Conservation (phyloP, 1,284 basidiomycete genomes). For the Agaricales sp. region DNA sequence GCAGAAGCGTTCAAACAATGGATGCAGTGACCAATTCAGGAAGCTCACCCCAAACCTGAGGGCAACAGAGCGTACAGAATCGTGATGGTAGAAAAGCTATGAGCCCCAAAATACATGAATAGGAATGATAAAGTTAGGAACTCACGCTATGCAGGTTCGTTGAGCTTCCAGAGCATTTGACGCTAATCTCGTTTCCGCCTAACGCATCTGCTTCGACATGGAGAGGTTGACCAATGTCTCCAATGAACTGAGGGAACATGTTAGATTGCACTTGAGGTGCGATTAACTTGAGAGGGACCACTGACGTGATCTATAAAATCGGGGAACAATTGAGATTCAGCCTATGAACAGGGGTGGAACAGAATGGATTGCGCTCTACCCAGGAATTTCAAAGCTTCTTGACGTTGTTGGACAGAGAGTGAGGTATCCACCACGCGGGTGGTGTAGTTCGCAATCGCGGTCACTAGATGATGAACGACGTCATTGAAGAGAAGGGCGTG, state of each 20-base stretch:
- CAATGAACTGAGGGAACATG: constrained; percentile 29
- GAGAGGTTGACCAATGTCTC: constrained; percentile 41
- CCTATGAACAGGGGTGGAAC: not conserved
- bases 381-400: constrained; percentile 43
- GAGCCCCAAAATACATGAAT: too few species aligned
- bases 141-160: constrained; percentile 43
- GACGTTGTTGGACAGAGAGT: constrained; percentile 28
- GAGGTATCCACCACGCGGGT: constrained; percentile 32
- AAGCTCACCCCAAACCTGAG: constrained; percentile 10
- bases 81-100: too few species aligned
- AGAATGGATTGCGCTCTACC: constrained; percentile 9
- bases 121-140: constrained; percentile 2
- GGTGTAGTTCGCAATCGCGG: constrained; percentile 47
- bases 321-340: not conserved
- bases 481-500: not conserved
- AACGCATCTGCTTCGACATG: constrained; percentile 32
- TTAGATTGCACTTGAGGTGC: constrained; percentile 4
- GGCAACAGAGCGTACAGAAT: not conserved
- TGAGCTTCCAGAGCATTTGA: constrained; percentile 25
- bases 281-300: constrained; percentile 4
- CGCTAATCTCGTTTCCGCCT: constrained; percentile 33
- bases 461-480: constrained; percentile 23
- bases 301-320: constrained; percentile 25
- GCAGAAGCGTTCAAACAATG: not conserved
- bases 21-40: not conserved